Evolutionary conservation across 192 early-diverging fungal genomes (phyloP).

Genomic region (Backusella mclennaniae): DNA sequence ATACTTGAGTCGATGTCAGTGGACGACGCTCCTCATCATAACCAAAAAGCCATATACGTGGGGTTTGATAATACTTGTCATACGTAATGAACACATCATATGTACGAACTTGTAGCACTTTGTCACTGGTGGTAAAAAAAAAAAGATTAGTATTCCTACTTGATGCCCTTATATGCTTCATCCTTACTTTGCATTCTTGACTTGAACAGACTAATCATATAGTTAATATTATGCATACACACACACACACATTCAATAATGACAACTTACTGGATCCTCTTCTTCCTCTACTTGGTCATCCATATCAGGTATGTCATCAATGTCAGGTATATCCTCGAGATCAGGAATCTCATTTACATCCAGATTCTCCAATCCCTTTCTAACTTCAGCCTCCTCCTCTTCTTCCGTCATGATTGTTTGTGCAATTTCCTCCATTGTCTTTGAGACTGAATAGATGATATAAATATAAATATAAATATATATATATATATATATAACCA

Average conservation of each 20-base stretch:
- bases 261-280: slow-evolving; percentile 63
- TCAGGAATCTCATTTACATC: slow-evolving; percentile 37
- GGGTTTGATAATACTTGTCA: slow-evolving; percentile 99
- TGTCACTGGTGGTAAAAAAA: slow-evolving; percentile 50
- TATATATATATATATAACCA: neutral
- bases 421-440: slow-evolving; percentile 56
- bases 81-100: slow-evolving; percentile 99
- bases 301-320: slow-evolving; percentile 90
- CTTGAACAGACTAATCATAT: slow-evolving; percentile 6
- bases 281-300: slow-evolving; percentile 73
- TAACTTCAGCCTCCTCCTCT: slow-evolving; percentile 24
- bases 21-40: slow-evolving; percentile 90
- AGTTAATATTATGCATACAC: neutral
- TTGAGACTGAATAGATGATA: slow-evolving; percentile 20
- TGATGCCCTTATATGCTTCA: neutral
- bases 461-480: too few relatives aligned
- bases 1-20: slow-evolving; percentile 87
- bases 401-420: slow-evolving; percentile 59
- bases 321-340: slow-evolving; percentile 75
- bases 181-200: slow-evolving; percentile 13
- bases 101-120: slow-evolving; percentile 86
- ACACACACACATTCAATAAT: too few relatives aligned
- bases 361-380: slow-evolving; percentile 10
- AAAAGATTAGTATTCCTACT: neutral
- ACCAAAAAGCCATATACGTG: slow-evolving; percentile 95